Evolutionary conservation across 2,329 filamentous ascomycete genomes (phyloP), one percentile per base, ranked within the genome.

Genomic region (Neonectria sp.): DNA sequence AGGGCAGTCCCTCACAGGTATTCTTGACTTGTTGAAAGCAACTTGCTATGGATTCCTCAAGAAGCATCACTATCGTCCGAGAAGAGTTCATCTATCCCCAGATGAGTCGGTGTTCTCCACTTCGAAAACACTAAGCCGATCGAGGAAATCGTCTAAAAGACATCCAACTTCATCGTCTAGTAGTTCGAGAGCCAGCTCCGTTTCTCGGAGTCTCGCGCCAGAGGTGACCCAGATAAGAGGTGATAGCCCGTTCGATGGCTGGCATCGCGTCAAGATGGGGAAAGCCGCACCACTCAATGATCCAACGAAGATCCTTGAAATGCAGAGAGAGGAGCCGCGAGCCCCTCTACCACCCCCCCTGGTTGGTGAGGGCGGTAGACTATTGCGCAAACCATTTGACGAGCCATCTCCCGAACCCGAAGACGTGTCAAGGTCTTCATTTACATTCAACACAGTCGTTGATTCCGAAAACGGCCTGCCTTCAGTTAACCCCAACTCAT

Each of bases 21-120:
- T 83, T 21, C 58, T 75, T n/a, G 88, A 92, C 49, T 84, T 98
- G 3, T 76, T 98, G 11, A 86, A 86, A 56, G 90, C 89, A 0
- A 88, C 95, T 76, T 84, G 93, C 29, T 88, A 86, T 55, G 90
- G 94, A 67, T 98, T 97, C 80, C 81, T 98, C 7, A 89, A 89
- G 62, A 90, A 90, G 31, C 87, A 96, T 73, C 86, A 92, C 68
- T 92, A 95, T 72, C 85, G 87, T 4, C 91, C 92, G 11, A 85
- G 79, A 49, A 78, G 73, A 17, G 62, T 77, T 15, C 72, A 71
- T 2, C 15, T 73, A 5, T 70, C 72, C 2, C 52, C 68, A 2
- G 71, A 79, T 2, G 65, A 73, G 25, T 74, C 74, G 1, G 55
- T 71, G 1, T 71, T 76, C 55, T 79, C 76, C 2, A 77, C 78